Evolutionary conservation across 1,139 yeast species (phyloP), one percentile per base, ranked within the genome.

Genomic region (Insectozyma bohioensis): DNA sequence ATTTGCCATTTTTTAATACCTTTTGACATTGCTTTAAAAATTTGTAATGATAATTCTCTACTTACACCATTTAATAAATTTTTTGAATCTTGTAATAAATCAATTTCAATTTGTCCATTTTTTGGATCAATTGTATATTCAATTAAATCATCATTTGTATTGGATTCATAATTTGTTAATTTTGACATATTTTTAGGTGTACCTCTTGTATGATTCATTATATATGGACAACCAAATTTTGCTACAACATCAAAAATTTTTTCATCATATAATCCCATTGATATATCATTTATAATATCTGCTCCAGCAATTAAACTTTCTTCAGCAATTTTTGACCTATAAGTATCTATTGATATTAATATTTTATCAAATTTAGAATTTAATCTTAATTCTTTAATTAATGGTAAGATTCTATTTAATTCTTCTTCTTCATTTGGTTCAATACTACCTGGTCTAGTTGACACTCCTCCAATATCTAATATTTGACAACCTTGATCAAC

Each of bases 1-100:
- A 92, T 63, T 58, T 92, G 97, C 96, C 97, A 92, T 54, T 94
- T 78, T 37, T 70, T 69, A 1, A 92, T 77, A 1, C 96, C 96
- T 0, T 61, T 61, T 0, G 48, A 52, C 31, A 75, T 61, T 7
- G 96, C 95, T 34, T 63, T 69, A 1, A 58, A 47, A 23, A 86
- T 68, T 37, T 79, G 77, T 1, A 50, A 47, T 9, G 79, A 65
- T 28, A 92, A 61, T 53, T 92, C 98, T 29, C 76, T 60, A 7
- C 83, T 75, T 2, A 88, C 54, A 4, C 73, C 81, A 19, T 68
- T 63, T 31, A 63, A 60, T 16, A 68, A 52, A 30, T 61, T 54
- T 20, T 45, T 52, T 3, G 63, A 64, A 7, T 61, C 63, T 1
- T 63, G 60, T 4, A 42, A 33, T 12, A 47, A 35, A 4, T 37